phyloP scores from a whole-genome alignment of 352 stramenopile genomes.

The Phytophthora uliginosa region DNA sequence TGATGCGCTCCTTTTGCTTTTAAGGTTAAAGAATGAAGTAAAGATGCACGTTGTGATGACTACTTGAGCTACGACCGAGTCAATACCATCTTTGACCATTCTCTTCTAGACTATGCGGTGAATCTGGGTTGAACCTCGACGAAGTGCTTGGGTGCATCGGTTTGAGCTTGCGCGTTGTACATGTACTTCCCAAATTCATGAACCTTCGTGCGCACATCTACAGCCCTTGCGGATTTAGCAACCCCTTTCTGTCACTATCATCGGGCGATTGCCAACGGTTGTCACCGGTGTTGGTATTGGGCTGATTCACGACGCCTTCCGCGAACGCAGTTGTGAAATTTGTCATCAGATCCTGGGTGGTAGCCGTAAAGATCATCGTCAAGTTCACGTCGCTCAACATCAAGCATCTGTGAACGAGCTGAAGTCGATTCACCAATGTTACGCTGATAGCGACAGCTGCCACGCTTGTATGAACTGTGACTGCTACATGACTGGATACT shows the following conservation, averaged over 20 bases:
- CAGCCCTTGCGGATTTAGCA: not conserved
- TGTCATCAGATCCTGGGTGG: not conserved
- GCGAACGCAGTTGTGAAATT: too few relatives aligned
- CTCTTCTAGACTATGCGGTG: not conserved
- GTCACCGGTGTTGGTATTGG: not conserved
- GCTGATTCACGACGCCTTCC: not conserved
- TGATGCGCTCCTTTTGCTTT: constrained; percentile 36
- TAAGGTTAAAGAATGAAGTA: constrained; percentile 2
- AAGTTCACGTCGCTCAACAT: not conserved
- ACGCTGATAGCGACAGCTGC: not conserved
- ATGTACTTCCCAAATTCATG: not conserved
- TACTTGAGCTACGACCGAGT: not conserved
- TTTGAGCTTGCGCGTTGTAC: not conserved
- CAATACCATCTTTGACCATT: not conserved
- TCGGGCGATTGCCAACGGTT: not conserved
- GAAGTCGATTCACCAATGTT: not conserved
- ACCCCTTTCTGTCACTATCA: not conserved
- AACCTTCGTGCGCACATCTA: not conserved
- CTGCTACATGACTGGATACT: not conserved
- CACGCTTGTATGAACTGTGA: not conserved
- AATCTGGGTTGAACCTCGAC: not conserved
- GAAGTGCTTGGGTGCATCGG: not conserved
- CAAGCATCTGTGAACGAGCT: not conserved
- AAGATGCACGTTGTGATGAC: not conserved
- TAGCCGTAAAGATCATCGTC: constrained; percentile 10